Percentiles rank a stretch among this genome's conserved stretches.
Evolutionary conservation across 257 asterid genomes (phyloP).

Genomic region (Solanum tacnaense): DNA sequence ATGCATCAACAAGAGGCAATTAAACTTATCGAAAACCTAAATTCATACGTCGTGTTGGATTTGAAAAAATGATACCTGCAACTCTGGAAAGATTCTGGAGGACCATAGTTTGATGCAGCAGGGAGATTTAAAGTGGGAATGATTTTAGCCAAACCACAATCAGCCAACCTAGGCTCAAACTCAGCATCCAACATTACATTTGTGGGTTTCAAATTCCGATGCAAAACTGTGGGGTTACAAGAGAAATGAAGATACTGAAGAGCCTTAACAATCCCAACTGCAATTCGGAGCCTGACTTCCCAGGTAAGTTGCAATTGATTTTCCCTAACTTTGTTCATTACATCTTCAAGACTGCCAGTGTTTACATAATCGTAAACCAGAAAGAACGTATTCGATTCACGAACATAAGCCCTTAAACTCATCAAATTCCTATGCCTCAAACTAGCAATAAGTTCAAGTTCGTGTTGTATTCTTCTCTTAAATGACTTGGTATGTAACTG

Average conservation of each 20-base stretch:
- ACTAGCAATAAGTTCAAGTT: constrained; percentile 50
- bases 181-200: constrained; percentile 70
- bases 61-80: constrained; percentile 38
- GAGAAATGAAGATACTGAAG: constrained; percentile 74
- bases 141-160: constrained; percentile 61
- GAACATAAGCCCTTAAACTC: constrained; percentile 78
- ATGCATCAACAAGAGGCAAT: not conserved
- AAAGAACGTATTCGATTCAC: constrained; percentile 40
- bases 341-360: constrained; percentile 76
- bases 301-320: constrained; percentile 61
- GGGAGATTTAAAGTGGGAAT: constrained; percentile 40
- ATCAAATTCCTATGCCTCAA: constrained; percentile 79
- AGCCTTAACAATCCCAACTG: constrained; percentile 71
- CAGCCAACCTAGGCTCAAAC: constrained; percentile 73
- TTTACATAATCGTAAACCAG: constrained; percentile 69
- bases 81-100: constrained; percentile 66
- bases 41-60: not conserved
- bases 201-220: constrained; percentile 73
- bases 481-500: constrained; percentile 23
- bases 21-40: not conserved
- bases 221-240: constrained; percentile 58
- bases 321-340: constrained; percentile 52
- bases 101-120: constrained; percentile 40
- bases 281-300: constrained; percentile 69
- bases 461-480: constrained; percentile 48